A percentile compares a stretch with the other conserved stretches of the same genome.
Conservation (phyloP, 2,329 filamentous ascomycete genomes). For the Xylaria sp. region DNA sequence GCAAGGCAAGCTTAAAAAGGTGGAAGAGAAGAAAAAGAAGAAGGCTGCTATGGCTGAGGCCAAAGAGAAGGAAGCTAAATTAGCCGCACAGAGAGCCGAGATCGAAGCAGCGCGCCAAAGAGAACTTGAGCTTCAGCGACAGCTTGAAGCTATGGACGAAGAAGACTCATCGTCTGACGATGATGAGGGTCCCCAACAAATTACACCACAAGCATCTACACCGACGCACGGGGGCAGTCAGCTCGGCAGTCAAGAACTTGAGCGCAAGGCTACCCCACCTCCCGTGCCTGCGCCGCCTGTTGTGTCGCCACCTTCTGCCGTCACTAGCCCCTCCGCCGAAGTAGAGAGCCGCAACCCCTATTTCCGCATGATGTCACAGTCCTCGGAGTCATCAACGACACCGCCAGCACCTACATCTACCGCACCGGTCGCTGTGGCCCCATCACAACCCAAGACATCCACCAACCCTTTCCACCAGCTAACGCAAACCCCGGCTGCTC, state of each 20-base stretch:
- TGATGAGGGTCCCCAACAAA: conserved; percentile 79
- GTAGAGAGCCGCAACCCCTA: conserved; percentile 94
- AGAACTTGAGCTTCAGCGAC: conserved; percentile 87
- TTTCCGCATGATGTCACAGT: conserved; percentile 85
- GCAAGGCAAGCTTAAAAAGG: conserved; percentile 93
- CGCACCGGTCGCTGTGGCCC: conserved; percentile 54
- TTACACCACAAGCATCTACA: conserved; percentile 70
- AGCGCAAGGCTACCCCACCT: conserved; percentile 62
- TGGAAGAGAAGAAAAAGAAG: conserved; percentile 93
- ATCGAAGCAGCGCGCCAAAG: conserved; percentile 91
- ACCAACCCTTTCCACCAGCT: conserved; percentile 97
- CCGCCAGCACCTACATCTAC: conserved; percentile 55
- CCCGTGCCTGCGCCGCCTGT: conserved; percentile 61
- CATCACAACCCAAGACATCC: conserved; percentile 67
- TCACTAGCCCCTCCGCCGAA: conserved; percentile 67
- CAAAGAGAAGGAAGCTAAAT: conserved; percentile 85
- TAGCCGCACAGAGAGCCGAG: conserved; percentile 87
- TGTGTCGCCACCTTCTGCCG: conserved; percentile 59
- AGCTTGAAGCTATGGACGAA: conserved; percentile 79
- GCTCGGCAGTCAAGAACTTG: conserved; percentile 64
- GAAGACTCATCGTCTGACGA: conserved; percentile 82
- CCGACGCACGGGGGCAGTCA: conserved; percentile 64
- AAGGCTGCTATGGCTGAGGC: conserved; percentile 87
- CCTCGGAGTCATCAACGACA: conserved; percentile 63
- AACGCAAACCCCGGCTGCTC: conserved; percentile 63